A percentile compares a stretch with the other conserved stretches of the same genome.
Evolutionary conservation across 176 grass and related monocot species (phyloP).

Genomic region (Bonia amplexicaulis): DNA sequence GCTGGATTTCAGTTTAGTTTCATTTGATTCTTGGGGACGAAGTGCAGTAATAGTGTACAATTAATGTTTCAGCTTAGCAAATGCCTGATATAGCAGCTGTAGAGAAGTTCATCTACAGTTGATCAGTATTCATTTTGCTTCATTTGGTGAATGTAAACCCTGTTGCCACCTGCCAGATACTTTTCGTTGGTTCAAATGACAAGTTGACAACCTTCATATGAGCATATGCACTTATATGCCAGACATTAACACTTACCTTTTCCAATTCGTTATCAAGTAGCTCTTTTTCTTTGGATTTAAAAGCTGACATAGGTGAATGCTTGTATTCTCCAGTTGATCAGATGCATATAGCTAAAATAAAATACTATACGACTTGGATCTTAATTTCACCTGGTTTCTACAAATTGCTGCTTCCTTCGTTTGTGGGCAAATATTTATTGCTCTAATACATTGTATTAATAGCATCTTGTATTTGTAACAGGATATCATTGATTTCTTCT

Average conservation of each 20-base stretch:
- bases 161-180: background rate
- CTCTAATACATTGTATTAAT: background rate
- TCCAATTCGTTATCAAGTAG: background rate
- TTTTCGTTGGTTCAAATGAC: background rate
- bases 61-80: background rate
- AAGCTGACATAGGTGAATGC: background rate
- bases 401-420: background rate
- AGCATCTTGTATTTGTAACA: conserved; percentile 27
- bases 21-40: background rate
- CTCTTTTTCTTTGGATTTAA: background rate
- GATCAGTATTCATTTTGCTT: background rate
- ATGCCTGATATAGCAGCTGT: background rate
- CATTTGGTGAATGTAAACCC: background rate
- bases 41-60: background rate
- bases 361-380: background rate
- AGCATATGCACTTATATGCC: background rate
- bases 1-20: conserved; percentile 3
- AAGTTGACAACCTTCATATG: background rate
- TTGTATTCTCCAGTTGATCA: background rate
- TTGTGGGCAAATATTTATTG: conserved; percentile 5
- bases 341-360: background rate
- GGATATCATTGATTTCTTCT: conserved; percentile 86
- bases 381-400: background rate
- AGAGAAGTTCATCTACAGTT: background rate
- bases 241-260: background rate